These are phyloP conservation scores for Vararia minispora DNA, from an alignment of 768 basidiomycete genomes.

Conservation along the genomic window DNA sequence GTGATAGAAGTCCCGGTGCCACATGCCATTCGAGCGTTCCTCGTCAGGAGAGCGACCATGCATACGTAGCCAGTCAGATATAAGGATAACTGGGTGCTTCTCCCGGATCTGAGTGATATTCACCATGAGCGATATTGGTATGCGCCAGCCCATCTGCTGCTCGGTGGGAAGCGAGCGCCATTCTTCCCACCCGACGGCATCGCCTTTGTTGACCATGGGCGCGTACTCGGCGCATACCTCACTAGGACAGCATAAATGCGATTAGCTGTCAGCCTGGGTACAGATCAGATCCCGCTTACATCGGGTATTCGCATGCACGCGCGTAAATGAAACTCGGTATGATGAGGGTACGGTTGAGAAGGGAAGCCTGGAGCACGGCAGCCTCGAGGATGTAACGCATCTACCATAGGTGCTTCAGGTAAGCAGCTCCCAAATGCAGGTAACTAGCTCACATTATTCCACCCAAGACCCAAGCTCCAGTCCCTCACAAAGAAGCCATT, in stretches of 20 bases:
- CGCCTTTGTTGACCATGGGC: constrained; percentile 33
- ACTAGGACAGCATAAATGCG: constrained; percentile 11
- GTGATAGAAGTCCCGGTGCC: constrained; percentile 26
- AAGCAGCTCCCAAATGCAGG: background rate
- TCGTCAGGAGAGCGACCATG: constrained; percentile 23
- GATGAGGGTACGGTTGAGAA: constrained; percentile 32
- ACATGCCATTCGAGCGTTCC: constrained; percentile 28
- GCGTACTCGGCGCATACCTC: constrained; percentile 29
- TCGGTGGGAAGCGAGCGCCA: constrained; percentile 29
- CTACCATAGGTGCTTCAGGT: constrained; percentile 15
- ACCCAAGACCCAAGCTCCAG: constrained; percentile 32
- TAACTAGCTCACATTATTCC: constrained; percentile 33
- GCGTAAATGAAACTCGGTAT: constrained; percentile 36
- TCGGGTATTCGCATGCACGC: constrained; percentile 31
- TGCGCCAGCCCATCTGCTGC: constrained; percentile 24
- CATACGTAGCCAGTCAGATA: constrained; percentile 31
- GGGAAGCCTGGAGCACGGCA: constrained; percentile 28
- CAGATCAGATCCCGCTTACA: constrained; percentile 15
- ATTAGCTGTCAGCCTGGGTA: constrained; percentile 3
- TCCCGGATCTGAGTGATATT: constrained; percentile 30
- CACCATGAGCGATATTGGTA: constrained; percentile 29
- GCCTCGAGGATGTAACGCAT: constrained; percentile 40
- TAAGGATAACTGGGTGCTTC: constrained; percentile 28
- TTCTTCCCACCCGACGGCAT: constrained; percentile 29
- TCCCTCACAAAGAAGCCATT: constrained; percentile 34